Percentiles rank a stretch among this genome's conserved stretches.
phyloP scores from a whole-genome alignment of 1,284 basidiomycete species.

The Tylopilus orsonianus region DNA sequence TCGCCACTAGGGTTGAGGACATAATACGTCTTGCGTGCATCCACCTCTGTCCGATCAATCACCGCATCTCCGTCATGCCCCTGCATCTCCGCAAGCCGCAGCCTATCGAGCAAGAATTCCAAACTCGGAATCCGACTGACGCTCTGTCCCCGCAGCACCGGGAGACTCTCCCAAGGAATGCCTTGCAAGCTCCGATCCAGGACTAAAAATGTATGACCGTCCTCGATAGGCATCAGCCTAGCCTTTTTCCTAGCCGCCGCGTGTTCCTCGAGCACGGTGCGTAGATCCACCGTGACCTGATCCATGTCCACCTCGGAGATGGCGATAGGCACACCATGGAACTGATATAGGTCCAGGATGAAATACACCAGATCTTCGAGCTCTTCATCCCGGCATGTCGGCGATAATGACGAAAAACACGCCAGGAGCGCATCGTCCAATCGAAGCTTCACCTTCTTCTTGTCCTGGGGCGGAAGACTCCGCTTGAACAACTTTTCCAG shows the following conservation, averaged over 20 bases:
- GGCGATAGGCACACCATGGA: slow-evolving; percentile 87
- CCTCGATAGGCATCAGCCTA: slow-evolving; percentile 34
- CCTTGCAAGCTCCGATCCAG: slow-evolving; percentile 89
- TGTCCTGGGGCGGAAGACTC: slow-evolving; percentile 50
- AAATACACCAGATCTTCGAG: slow-evolving; percentile 95
- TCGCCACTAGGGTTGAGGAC: slow-evolving; percentile 94
- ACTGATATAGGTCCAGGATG: slow-evolving; percentile 90
- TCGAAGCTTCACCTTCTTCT: slow-evolving; percentile 27
- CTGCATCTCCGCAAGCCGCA: slow-evolving; percentile 58
- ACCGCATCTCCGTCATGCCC: slow-evolving; percentile 15
- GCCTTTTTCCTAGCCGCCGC: slow-evolving; percentile 40
- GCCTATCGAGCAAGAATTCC: slow-evolving; percentile 83
- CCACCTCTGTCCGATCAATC: slow-evolving; percentile 53
- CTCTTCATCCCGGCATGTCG: slow-evolving; percentile 87
- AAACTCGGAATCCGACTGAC: slow-evolving; percentile 90
- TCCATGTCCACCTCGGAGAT: slow-evolving; percentile 93
- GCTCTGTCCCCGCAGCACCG: slow-evolving; percentile 79
- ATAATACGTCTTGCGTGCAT: slow-evolving; percentile 76
- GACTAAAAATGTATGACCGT: slow-evolving; percentile 83
- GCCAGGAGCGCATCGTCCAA: slow-evolving; percentile 77
- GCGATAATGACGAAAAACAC: slow-evolving; percentile 82
- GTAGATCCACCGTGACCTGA: slow-evolving; percentile 76
- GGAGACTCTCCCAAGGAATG: slow-evolving; percentile 96
- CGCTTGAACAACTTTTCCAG: slow-evolving; percentile 77
- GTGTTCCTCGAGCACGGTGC: slow-evolving; percentile 71